Evolutionary conservation across 371 early-diverging fungal genomes (phyloP).

Genomic region (Mortierella sp.): DNA sequence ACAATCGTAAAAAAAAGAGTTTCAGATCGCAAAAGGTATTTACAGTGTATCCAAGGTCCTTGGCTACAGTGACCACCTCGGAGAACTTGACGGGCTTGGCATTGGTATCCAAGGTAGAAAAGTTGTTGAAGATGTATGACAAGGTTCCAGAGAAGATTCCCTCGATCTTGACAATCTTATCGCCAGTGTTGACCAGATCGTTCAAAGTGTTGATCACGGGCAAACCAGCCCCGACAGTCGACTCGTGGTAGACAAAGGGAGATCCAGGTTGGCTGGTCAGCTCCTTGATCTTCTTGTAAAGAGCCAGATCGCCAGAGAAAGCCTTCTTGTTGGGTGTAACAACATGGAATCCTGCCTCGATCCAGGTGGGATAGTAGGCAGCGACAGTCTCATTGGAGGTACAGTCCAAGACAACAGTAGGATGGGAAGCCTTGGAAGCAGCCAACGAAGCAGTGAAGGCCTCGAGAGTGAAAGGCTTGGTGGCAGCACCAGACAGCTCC

Average conservation of each 20-base stretch:
- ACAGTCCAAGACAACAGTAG: constrained; percentile 90
- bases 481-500: constrained; percentile 19
- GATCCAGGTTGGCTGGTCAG: constrained; percentile 58
- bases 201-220: constrained; percentile 93
- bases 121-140: constrained; percentile 96
- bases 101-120: constrained; percentile 71
- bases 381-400: constrained; percentile 89
- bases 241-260: constrained; percentile 88
- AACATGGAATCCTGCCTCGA: constrained; percentile 83
- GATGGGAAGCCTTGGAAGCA: constrained; percentile 58
- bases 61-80: constrained; percentile 90
- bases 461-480: constrained; percentile 49
- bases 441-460: constrained; percentile 68
- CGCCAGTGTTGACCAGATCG: constrained; percentile 93
- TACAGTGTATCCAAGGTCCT: constrained; percentile 93
- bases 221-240: constrained; percentile 98
- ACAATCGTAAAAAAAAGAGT: background rate
- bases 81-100: constrained; percentile 78
- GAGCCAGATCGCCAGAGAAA: constrained; percentile 79
- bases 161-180: constrained; percentile 91
- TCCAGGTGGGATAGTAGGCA: constrained; percentile 84
- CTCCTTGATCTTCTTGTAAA: constrained; percentile 80
- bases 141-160: constrained; percentile 98
- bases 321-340: constrained; percentile 99
- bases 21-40: too few species aligned